These are phyloP conservation scores for Oxyria digyna DNA, from an alignment of 148 eudicot genomes.

Conservation along the genomic window DNA sequence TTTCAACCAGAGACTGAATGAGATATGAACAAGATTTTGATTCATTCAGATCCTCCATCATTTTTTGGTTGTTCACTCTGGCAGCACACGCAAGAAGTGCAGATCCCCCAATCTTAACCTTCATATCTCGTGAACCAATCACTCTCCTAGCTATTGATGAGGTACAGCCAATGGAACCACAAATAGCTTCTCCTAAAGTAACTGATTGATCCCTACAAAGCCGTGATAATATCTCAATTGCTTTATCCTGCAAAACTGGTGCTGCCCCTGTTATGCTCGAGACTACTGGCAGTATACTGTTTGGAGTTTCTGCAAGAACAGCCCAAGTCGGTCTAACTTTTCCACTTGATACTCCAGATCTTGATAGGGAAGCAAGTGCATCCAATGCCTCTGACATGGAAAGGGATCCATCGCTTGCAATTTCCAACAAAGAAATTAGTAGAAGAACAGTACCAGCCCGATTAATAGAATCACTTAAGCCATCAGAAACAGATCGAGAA, in stretches of 20 bases:
- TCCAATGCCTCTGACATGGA: slow-evolving; percentile 73
- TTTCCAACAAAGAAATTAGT: slow-evolving; percentile 61
- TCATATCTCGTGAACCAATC: slow-evolving; percentile 43
- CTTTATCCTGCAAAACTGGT: slow-evolving; percentile 72
- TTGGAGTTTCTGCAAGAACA: slow-evolving; percentile 64
- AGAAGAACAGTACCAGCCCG: slow-evolving; percentile 81
- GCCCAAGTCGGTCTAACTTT: slow-evolving; percentile 66
- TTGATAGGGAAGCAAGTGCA: slow-evolving; percentile 75
- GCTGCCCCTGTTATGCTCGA: slow-evolving; percentile 56
- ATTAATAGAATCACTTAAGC: slow-evolving; percentile 57
- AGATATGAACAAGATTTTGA: slow-evolving; percentile 37
- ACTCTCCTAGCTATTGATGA: slow-evolving; percentile 74
- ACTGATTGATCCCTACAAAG: slow-evolving; percentile 56
- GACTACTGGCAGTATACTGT: slow-evolving; percentile 60
- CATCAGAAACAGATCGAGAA: slow-evolving; percentile 46
- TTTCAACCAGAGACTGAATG: slow-evolving; percentile 73
- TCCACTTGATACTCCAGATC: slow-evolving; percentile 40
- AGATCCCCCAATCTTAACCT: slow-evolving; percentile 71
- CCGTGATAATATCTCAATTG: slow-evolving; percentile 73
- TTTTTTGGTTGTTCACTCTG: slow-evolving; percentile 54
- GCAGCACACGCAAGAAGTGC: slow-evolving; percentile 85
- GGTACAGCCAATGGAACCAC: slow-evolving; percentile 53
- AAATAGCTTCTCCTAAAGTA: slow-evolving; percentile 55
- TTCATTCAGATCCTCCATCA: slow-evolving; percentile 55
- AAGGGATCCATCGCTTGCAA: slow-evolving; percentile 41